Evolutionary conservation across 306 rosid species (phyloP).

Genomic region (Rosa rugosa): DNA sequence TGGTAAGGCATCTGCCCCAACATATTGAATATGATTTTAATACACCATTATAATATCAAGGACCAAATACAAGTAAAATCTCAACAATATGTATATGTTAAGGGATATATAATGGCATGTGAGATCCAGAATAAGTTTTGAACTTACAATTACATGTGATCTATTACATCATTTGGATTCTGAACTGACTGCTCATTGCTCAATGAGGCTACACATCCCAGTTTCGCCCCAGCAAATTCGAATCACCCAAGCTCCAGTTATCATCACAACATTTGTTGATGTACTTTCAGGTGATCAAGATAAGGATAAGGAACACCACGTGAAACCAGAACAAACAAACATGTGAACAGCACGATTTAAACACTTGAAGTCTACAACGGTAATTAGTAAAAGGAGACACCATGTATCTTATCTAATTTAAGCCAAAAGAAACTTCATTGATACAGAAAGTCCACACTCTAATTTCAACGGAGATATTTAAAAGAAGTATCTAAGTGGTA

Average conservation of each 20-base stretch:
- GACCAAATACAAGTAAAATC: neutral
- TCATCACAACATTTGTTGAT: neutral
- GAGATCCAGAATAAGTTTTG: neutral
- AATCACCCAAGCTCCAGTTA: neutral
- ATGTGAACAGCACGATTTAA: neutral
- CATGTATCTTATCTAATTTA: neutral
- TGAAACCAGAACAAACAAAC: conserved; percentile 5
- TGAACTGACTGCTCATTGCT: too few species aligned
- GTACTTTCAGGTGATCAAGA: neutral
- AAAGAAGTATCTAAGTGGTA: too few species aligned
- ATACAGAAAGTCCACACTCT: too few species aligned
- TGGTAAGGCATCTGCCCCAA: neutral
- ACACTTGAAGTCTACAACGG: too few species aligned
- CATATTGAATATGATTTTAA: neutral
- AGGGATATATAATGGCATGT: neutral
- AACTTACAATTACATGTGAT: neutral
- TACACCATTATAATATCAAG: neutral
- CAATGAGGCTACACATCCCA: neutral
- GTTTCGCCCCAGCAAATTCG: neutral
- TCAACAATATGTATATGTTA: neutral
- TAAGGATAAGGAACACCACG: neutral
- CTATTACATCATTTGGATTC: neutral
- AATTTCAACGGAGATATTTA: too few species aligned
- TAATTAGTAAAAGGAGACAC: neutral
- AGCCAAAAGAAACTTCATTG: neutral